These are phyloP conservation scores for Colletotrichum simmondsii DNA, from an alignment of 2,329 filamentous ascomycete species.

Conservation along the genomic window DNA sequence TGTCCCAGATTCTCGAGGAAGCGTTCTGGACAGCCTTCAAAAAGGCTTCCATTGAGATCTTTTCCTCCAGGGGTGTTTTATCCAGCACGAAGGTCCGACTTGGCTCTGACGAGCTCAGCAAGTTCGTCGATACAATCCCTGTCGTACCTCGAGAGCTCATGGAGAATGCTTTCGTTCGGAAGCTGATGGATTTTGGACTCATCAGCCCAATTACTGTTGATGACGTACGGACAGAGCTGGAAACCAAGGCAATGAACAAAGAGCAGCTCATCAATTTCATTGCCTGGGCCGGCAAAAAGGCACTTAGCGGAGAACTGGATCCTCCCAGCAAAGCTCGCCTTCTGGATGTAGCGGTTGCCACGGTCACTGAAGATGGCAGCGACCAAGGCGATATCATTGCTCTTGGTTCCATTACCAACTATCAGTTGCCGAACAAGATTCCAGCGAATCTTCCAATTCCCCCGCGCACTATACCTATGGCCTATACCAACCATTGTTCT, in stretches of 20 bases:
- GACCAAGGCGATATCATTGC: conserved; percentile 79
- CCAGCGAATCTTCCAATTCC: conserved; percentile 85
- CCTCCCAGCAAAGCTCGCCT: conserved; percentile 73
- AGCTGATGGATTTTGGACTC: conserved; percentile 84
- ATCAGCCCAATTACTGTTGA: conserved; percentile 88
- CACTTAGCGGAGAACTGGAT: conserved; percentile 79
- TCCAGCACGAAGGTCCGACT: conserved; percentile 86
- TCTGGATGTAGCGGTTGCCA: conserved; percentile 83
- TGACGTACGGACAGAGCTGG: conserved; percentile 87
- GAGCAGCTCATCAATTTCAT: conserved; percentile 86
- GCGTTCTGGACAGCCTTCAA: conserved; percentile 95
- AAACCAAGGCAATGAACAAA: conserved; percentile 82
- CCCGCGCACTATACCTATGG: conserved; percentile 83
- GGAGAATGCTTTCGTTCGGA: conserved; percentile 79
- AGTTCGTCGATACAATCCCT: conserved; percentile 90
- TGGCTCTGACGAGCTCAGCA: conserved; percentile 70
- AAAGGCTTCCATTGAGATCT: conserved; percentile 84
- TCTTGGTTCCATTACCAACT: conserved; percentile 79
- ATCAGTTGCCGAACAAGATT: conserved; percentile 81
- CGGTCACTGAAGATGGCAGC: conserved; percentile 66
- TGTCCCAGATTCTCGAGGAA: conserved; percentile 90
- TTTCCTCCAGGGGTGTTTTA: conserved; percentile 88
- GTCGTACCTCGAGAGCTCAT: conserved; percentile 83
- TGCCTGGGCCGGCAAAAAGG: conserved; percentile 82
- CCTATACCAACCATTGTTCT: conserved; percentile 79